phyloP scores from a whole-genome alignment of 2,329 filamentous ascomycete genomes.

The Dendrostoma leiphaemia region DNA sequence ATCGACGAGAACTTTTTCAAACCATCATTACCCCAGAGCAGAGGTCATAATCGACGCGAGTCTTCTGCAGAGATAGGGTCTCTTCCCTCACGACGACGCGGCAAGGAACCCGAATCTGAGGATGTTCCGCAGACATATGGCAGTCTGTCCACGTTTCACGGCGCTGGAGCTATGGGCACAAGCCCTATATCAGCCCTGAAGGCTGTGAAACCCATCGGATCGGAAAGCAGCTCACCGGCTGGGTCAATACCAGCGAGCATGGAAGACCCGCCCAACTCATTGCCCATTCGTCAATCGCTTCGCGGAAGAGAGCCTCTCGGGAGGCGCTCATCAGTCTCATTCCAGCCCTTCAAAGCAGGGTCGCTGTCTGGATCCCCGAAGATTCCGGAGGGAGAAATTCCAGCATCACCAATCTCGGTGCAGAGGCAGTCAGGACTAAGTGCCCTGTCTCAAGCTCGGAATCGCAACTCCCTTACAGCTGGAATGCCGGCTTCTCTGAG shows the following conservation, averaged over 20 bases:
- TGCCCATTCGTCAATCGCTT: conserved; percentile 41
- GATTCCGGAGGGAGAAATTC: conserved; percentile 47
- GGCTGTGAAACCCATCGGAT: conserved; percentile 61
- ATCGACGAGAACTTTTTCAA: conserved; percentile 85
- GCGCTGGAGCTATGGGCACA: conserved; percentile 72
- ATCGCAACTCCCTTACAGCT: conserved; percentile 70
- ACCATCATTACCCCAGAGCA: conserved; percentile 66
- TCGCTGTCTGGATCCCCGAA: conserved; percentile 86
- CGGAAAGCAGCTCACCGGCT: conserved; percentile 59
- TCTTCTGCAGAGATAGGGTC: conserved; percentile 64
- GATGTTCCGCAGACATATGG: conserved; percentile 82
- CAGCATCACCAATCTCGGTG: conserved; percentile 55
- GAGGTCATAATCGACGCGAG: conserved; percentile 34
- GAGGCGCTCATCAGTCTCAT: conserved; percentile 80
- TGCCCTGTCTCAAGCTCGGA: conserved; percentile 58
- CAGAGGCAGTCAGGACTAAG: conserved; percentile 46
- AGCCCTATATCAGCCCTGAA: conserved; percentile 84
- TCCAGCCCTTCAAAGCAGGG: conserved; percentile 94
- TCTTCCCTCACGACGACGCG: conserved; percentile 63
- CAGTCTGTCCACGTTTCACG: conserved; percentile 85
- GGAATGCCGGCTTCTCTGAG: conserved; percentile 73
- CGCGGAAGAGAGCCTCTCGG: conserved; percentile 52
- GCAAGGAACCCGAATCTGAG: conserved; percentile 34
- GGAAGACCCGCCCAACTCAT: conserved; percentile 49
- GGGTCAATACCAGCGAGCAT: conserved; percentile 47